Evolutionary conservation across 1,284 basidiomycete species (phyloP).

Genomic region (Cystobasidium pallidum): DNA sequence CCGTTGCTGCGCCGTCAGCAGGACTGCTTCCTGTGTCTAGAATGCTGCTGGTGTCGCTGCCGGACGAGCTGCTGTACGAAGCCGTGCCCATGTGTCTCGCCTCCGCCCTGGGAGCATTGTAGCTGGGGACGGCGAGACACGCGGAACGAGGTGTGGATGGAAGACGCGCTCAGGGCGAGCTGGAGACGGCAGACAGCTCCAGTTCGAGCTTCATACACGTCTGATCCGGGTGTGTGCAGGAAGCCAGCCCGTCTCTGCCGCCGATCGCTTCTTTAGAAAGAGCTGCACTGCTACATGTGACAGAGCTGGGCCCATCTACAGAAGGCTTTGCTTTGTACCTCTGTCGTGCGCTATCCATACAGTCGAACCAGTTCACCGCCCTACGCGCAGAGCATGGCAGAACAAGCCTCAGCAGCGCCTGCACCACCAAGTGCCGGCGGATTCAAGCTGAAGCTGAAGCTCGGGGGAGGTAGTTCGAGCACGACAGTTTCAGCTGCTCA

Average conservation of each 20-base stretch:
- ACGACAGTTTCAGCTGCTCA: conserved; percentile 2
- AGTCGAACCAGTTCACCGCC: no score
- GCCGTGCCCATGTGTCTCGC: conserved; percentile 21
- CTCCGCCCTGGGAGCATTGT: conserved; percentile 18
- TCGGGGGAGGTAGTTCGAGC: conserved; percentile 30
- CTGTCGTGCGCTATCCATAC: no score
- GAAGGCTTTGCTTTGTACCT: not conserved
- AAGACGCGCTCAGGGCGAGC: not conserved
- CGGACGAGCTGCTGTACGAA: conserved; percentile 18
- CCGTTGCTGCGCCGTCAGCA: conserved; percentile 11
- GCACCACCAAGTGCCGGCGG: conserved; percentile 30
- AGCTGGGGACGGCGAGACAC: conserved; percentile 2
- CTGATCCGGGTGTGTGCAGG: not conserved
- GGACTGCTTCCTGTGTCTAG: conserved; percentile 17
- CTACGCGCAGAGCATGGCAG: conserved; percentile 1
- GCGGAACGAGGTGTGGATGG: not conserved
- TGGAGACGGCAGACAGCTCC: not conserved
- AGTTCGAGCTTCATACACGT: not conserved
- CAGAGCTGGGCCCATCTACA: not conserved
- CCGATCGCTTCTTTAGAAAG: not conserved
- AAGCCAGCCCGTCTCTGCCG: no score
- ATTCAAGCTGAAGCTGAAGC: conserved; percentile 44
- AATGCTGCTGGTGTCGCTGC: conserved; percentile 24
- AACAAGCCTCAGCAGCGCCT: conserved; percentile 6
- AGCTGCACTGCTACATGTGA: no score